A percentile compares a stretch with the other conserved stretches of the same genome.
Conservation (phyloP, 345 rosid species). For the Nasturtium officinale region DNA sequence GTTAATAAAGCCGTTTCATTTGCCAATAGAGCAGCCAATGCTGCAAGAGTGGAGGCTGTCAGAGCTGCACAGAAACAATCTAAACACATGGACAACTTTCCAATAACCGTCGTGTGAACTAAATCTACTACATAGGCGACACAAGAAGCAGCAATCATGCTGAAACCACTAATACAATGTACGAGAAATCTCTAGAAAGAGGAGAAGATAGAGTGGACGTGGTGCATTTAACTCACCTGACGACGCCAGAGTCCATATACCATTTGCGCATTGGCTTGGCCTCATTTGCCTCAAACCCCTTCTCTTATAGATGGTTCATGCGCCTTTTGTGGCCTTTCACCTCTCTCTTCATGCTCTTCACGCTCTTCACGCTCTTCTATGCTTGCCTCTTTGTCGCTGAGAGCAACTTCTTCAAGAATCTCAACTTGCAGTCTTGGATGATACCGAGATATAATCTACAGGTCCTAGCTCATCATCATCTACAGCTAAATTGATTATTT, state of each 20-base stretch:
- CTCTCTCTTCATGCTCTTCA: constrained; percentile 43
- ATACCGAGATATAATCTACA: constrained; percentile 66
- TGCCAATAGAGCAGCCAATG: constrained; percentile 89
- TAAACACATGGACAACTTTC: constrained; percentile 50
- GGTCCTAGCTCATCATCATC: constrained; percentile 36
- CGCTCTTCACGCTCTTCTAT: constrained; percentile 37
- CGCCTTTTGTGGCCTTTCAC: constrained; percentile 70
- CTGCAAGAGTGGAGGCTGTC: constrained; percentile 84
- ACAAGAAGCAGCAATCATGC: neutral
- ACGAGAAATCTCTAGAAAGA: constrained; percentile 49
- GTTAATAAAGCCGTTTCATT: constrained; percentile 84
- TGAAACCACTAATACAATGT: constrained; percentile 35
- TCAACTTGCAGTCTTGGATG: constrained; percentile 70
- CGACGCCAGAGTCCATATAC: constrained; percentile 64
- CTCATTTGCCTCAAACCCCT: constrained; percentile 59
- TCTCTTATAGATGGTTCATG: constrained; percentile 48
- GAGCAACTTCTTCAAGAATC: constrained; percentile 51
- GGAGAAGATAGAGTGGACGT: constrained; percentile 60
- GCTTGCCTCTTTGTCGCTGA: constrained; percentile 57
- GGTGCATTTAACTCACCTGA: constrained; percentile 66
- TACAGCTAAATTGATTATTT: neutral
- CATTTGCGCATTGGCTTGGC: constrained; percentile 64
- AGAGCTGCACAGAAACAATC: constrained; percentile 81
- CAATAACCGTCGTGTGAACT: constrained; percentile 56
- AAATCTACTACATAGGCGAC: neutral